phyloP scores from a whole-genome alignment of 2,329 filamentous ascomycete species.

The Lecanoromycetidae sp. region DNA sequence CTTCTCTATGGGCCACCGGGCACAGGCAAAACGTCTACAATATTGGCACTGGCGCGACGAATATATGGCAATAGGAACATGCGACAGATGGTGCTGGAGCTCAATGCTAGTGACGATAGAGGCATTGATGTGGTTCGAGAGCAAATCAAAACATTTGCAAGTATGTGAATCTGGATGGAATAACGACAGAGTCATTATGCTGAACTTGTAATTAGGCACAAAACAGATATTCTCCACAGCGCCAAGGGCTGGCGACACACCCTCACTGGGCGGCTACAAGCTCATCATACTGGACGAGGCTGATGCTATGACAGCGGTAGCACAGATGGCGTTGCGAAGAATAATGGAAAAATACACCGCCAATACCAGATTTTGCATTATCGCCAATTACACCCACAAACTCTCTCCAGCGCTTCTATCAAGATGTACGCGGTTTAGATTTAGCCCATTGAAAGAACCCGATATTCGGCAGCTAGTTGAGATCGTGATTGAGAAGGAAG shows the following conservation, averaged over 20 bases:
- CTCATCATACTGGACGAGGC: conserved; percentile 96
- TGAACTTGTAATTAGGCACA: conserved; percentile 38
- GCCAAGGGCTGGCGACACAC: conserved; percentile 33
- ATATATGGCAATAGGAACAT: conserved; percentile 90
- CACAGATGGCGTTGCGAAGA: conserved; percentile 88
- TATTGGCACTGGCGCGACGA: conserved; percentile 78
- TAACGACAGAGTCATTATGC: not conserved
- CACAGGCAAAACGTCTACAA: conserved; percentile 94
- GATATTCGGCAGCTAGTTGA: conserved; percentile 82
- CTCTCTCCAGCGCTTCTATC: conserved; percentile 85
- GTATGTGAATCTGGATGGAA: conserved; percentile 29
- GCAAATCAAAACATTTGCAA: conserved; percentile 98
- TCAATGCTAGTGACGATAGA: conserved; percentile 93
- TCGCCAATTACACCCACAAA: conserved; percentile 98
- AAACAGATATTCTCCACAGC: conserved; percentile 86
- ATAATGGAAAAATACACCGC: conserved; percentile 99
- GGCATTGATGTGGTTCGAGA: conserved; percentile 96
- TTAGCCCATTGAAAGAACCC: conserved; percentile 78
- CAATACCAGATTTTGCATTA: conserved; percentile 95
- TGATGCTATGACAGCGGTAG: conserved; percentile 98
- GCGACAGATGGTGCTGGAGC: conserved; percentile 95
- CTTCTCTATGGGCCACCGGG: conserved; percentile 93
- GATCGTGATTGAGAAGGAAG: conserved; percentile 77
- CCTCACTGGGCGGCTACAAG: conserved; percentile 65
- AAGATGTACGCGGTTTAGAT: conserved; percentile 86